Conservation (phyloP, 169 alveolate genomes). For the Eimeria falciformis region DNA sequence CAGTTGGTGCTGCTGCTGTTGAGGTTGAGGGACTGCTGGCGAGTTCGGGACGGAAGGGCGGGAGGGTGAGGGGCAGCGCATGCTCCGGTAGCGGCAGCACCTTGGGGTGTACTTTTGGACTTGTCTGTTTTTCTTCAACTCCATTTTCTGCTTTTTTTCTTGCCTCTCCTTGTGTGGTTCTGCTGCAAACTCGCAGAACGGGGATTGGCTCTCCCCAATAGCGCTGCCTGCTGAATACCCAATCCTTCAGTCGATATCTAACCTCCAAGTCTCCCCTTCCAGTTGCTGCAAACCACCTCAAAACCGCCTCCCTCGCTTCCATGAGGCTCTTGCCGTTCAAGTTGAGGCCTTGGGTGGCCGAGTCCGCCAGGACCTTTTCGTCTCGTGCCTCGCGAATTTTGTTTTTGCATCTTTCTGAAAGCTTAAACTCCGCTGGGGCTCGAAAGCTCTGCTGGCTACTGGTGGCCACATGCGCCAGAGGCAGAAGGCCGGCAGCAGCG, state of each 20-base stretch:
- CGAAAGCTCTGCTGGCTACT: too few relatives aligned
- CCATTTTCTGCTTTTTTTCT: slow-evolving; percentile 70
- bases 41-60: slow-evolving; percentile 22
- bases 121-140: slow-evolving; percentile 42
- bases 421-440: too few relatives aligned
- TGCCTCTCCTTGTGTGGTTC: slow-evolving; percentile 69
- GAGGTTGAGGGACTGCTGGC: not conserved
- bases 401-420: too few relatives aligned
- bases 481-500: slow-evolving; percentile 37
- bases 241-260: slow-evolving; percentile 87
- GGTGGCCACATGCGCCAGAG: slow-evolving; percentile 1
- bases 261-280: not conserved
- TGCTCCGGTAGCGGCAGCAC: not conserved
- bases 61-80: not conserved
- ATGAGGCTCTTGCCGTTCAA: not conserved
- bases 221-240: slow-evolving; percentile 94
- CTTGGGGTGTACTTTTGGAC: not conserved
- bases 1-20: slow-evolving; percentile 29
- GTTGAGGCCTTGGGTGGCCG: too few relatives aligned
- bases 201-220: slow-evolving; percentile 97
- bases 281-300: slow-evolving; percentile 1
- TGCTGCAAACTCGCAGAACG: slow-evolving; percentile 70
- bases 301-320: not conserved
- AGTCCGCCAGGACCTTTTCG: not conserved
- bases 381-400: too few relatives aligned